Evolutionary conservation across 1,284 basidiomycete species (phyloP).

Genomic region (Ganoderma meredithae): DNA sequence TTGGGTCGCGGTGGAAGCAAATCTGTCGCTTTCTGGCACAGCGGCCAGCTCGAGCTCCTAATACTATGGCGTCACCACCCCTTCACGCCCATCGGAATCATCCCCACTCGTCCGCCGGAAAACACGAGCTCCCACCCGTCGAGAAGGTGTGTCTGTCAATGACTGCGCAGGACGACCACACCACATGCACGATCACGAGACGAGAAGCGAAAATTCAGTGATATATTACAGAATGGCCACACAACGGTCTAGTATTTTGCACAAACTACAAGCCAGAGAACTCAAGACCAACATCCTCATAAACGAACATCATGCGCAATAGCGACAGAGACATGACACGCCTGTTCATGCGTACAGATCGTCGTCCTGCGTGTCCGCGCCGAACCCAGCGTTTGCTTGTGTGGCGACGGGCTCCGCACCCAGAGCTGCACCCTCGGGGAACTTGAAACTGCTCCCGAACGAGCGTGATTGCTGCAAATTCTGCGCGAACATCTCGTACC

Average conservation of each 20-base stretch:
- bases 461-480: conserved; percentile 89
- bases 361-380: conserved; percentile 84
- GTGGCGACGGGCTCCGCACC: conserved; percentile 43
- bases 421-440: conserved; percentile 78
- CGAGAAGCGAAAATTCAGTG: conserved; percentile 21
- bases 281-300: conserved; percentile 22
- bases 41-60: not conserved
- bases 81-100: conserved; percentile 5
- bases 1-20: not conserved
- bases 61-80: conserved; percentile 30
- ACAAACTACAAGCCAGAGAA: conserved; percentile 25
- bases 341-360: conserved; percentile 80
- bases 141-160: not conserved
- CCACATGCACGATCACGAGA: not conserved
- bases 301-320: not conserved
- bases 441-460: conserved; percentile 93
- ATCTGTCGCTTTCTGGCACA: not conserved
- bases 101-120: conserved; percentile 7
- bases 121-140: conserved; percentile 10
- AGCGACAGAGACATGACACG: conserved; percentile 9
- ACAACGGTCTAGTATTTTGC: conserved; percentile 33
- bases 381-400: conserved; percentile 81
- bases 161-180: not conserved
- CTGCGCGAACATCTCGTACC: conserved; percentile 93
- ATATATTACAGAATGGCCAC: conserved; percentile 28